phyloP scores from a whole-genome alignment of 1,139 yeast species.

The Pneumocystis sp. region DNA sequence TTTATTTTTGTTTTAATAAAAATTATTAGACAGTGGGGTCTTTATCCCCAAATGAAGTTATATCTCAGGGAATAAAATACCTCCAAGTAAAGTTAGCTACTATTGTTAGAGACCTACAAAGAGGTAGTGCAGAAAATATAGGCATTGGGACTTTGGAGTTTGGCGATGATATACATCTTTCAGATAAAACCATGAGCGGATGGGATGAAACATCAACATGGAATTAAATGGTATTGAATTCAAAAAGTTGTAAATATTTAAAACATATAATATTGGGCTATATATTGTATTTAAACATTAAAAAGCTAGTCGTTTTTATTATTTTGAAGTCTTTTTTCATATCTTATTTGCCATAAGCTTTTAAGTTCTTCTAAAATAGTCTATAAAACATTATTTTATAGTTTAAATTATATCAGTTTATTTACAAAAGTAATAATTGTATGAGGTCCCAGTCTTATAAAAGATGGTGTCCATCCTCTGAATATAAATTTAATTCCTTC shows the following conservation, averaged over 20 bases:
- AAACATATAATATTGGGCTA: background rate
- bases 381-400: conserved; percentile 37
- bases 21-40: conserved; percentile 55
- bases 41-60: conserved; percentile 77
- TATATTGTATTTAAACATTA: background rate
- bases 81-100: conserved; percentile 84
- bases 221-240: background rate
- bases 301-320: background rate
- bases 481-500: conserved; percentile 26
- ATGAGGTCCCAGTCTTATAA: conserved; percentile 76
- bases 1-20: background rate
- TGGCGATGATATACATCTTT: background rate
- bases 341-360: background rate
- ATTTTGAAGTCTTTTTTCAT: background rate
- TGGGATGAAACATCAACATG: background rate
- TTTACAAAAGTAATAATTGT: conserved; percentile 64
- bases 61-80: conserved; percentile 65
- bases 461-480: conserved; percentile 83
- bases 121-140: background rate
- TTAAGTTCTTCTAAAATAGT: background rate
- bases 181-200: background rate
- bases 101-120: conserved; percentile 53
- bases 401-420: conserved; percentile 63
- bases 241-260: background rate
- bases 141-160: background rate